phyloP scores from a whole-genome alignment of 768 basidiomycete species.

The Rhodotorula diobovata region DNA sequence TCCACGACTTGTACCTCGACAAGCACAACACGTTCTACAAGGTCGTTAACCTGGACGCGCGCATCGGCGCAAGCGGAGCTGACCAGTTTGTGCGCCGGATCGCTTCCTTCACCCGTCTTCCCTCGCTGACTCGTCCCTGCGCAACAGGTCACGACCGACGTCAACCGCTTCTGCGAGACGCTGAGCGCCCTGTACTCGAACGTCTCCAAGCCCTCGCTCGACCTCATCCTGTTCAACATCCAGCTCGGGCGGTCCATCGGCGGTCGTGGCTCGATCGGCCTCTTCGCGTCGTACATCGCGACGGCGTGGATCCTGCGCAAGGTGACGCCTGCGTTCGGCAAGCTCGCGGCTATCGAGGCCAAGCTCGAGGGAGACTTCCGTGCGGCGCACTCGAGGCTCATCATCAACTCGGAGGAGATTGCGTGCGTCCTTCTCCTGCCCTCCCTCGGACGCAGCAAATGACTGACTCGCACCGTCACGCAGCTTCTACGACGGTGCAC shows the following conservation, averaged over 20 bases:
- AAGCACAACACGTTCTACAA: constrained; percentile 50
- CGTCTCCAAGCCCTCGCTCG: constrained; percentile 83
- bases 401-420: constrained; percentile 84
- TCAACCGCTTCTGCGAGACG: constrained; percentile 80
- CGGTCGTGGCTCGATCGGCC: constrained; percentile 68
- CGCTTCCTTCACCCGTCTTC: neutral
- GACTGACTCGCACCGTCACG: no score
- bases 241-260: constrained; percentile 85
- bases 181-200: constrained; percentile 87
- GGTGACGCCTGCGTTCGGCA: constrained; percentile 80
- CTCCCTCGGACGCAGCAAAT: no score
- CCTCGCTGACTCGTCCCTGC: no score
- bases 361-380: constrained; percentile 87
- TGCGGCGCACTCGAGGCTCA: constrained; percentile 75
- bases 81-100: constrained; percentile 44
- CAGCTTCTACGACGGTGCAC: constrained; percentile 88
- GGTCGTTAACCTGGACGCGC: constrained; percentile 41
- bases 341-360: constrained; percentile 80
- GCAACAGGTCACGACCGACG: constrained; percentile 67
- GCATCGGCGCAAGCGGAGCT: constrained; percentile 33
- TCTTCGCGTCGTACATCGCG: constrained; percentile 79
- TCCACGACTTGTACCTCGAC: constrained; percentile 85
- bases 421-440: constrained; percentile 56
- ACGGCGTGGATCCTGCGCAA: constrained; percentile 75
- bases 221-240: constrained; percentile 83